Evolutionary conservation across 805 yeast species (phyloP), one percentile per base, ranked within the genome.

Genomic region (Myxozyma neotropica): DNA sequence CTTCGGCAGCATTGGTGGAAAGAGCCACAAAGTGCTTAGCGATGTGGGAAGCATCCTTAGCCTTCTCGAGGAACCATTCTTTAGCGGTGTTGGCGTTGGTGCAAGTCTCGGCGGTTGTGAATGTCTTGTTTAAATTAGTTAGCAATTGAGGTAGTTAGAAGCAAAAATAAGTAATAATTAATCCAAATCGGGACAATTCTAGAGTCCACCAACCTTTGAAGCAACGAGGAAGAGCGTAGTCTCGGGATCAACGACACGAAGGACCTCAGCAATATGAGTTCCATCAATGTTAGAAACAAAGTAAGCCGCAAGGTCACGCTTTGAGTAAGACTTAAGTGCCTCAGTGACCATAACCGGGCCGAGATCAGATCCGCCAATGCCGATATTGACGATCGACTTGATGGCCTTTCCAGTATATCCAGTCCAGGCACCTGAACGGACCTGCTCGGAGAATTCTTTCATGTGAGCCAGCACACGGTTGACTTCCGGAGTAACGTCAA

Each of bases 281-380:
- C 99, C 99, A 74, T 94, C 99, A 73, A 94, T 93, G 84, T 94
- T 94, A 68, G 98, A 93, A 64, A 94, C 99, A 77, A 92, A 94
- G 79, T 93, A 96, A 53, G 84, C 96, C 65, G 80, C 77, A 69
- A 94, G 80, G 53, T 71, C 76, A 19, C 60, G 61, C 66, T 86
- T 82, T 69, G 88, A 82, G 77, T 93, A 94, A 68, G 89, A 87
- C 81, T 93, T 94, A 74, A 94, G 83, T 43, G 99, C 97, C 80
- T 94, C 98, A 64, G 97, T 90, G 70, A 94, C 98, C 99, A 94
- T 94, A 55, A 94, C 98, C 47, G 99, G 99, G 71, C 99, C 99
- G 70, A 94, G 83, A 77, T 94, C 99, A 29, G 97, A 91, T 69
- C 99, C 99, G 74, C 99, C 99, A 73, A 94, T 94, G 77, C 99